phyloP scores from a whole-genome alignment of 2,329 filamentous ascomycete genomes.

The Periconia digitata region DNA sequence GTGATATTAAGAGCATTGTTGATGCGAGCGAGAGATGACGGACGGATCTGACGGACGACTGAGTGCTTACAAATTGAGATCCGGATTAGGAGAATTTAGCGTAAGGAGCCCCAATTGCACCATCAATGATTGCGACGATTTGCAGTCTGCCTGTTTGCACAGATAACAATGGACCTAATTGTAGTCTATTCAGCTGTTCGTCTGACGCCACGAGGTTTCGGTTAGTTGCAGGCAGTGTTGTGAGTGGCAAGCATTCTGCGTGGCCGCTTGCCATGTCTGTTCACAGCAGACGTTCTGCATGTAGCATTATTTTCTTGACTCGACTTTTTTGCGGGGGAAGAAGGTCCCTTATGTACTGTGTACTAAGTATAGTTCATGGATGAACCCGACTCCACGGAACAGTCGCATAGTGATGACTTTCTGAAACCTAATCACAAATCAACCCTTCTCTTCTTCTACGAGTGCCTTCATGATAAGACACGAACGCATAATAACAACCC shows the following conservation, averaged over 20 bases:
- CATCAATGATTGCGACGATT: no score
- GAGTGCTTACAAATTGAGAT: not conserved
- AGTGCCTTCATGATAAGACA: not conserved
- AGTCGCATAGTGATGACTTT: not conserved
- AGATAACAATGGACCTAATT: no score
- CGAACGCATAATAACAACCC: not conserved
- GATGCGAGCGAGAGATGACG: not conserved
- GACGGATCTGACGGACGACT: not conserved
- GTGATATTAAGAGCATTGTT: not conserved
- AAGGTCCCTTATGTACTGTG: not conserved
- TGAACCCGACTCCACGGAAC: not conserved
- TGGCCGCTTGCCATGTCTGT: no score
- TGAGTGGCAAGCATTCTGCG: no score
- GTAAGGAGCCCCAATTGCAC: no score
- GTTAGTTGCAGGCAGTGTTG: no score
- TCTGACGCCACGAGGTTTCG: no score
- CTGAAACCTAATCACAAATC: not conserved
- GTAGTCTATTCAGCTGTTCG: no score
- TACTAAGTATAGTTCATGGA: not conserved
- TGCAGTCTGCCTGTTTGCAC: no score
- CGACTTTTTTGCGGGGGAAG: not conserved
- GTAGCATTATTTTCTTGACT: not conserved
- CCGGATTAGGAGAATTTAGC: not conserved
- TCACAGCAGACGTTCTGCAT: not conserved
- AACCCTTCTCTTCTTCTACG: not conserved